Base-by-base conservation (phyloP, 352 stramenopile species). In the Phytophthora boehmeriae region DNA sequence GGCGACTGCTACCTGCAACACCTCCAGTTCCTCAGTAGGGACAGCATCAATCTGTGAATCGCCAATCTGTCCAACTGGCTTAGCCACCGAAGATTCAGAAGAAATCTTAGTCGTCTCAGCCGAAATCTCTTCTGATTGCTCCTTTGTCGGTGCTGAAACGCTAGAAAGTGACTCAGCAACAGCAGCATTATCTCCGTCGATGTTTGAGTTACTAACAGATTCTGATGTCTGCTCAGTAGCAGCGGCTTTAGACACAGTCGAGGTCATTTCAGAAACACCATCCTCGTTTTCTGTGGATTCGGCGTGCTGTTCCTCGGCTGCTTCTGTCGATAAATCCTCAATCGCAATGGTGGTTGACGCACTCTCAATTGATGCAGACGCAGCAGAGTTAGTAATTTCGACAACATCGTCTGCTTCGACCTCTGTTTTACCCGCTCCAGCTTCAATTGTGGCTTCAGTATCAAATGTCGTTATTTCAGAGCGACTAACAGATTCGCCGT, bases 1-100 rank as follows among this genome's bases (percentile, higher is more conserved):
- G 0, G 54, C 41, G 13, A 72, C 36, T 25, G 59, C 59, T 5
- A 66, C 44, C 1, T n/a, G 10, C 20, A 77, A 27, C 10, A 68
- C 8, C 20, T 69, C 60, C 9, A 39, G 36, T 11, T 61, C 35
- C 30, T 60, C 14, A 23, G 0, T 39, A 27, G 22, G 46, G 13
- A 20, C 23, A 22, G 8, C 16, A 5, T 64, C 43, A 14, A 22
- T 36, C 2, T 50, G 27, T n/a, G 10, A 11, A 2, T n/a, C 43
- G 25, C 38, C 34, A 47, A 20, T 51, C 4, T 20, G 28, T 11
- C 3, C 28, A 19, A 17, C 23, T 45, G 30, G 11, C 9, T 55
- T 13, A 14, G 34, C 5, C 16, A 27, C 42, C 10, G 9, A 32
- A 44, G 27, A 6, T 30, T 32, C 17, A 42, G 28, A 1, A 28